Base-by-base conservation (phyloP, 164 flowering plant species). In the Santalum album region DNA sequence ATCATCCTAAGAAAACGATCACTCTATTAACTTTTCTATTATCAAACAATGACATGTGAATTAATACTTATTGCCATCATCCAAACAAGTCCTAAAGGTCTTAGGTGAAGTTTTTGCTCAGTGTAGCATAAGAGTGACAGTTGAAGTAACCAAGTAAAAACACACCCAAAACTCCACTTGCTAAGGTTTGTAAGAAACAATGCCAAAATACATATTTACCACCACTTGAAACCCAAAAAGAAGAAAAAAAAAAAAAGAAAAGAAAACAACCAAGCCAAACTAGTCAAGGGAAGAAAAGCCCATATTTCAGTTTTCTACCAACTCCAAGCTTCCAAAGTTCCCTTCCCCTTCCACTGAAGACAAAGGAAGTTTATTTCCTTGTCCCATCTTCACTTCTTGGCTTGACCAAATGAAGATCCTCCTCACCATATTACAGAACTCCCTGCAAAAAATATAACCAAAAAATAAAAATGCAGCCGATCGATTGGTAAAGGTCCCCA, bases 341-440 rank as follows among this genome's bases (percentile, higher is more conserved):
- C 59, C 85, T 35, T 75, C 84, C 51, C 58, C 69, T 25, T 71
- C 76, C 1, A 58, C 19, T 2, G 76, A 62, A 15, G 73, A 64
- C 38, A 60, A 24, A 6, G 72, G 77, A 21, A 72, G 65, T 64
- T 73, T 81, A 61, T 55, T 65, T 45, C 71, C 77, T 17, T 79
- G 48, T 14, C 63, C 73, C 83, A 82, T 72, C 74, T 81, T 88
- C 61, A 84, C 84, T 12, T 88, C 94, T 73, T 83, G 83, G 65
- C 82, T 83, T 7, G 86, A 78, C 53, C 82, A 83, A n/a, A 92
- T 92, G 51, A 74, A 73, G 34, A 92, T 88, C 60, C 80, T 79
- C 54, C 60, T 80, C 29, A 75, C 96, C 81, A 86, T 86, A 70
- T 73, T 78, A 59, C 95, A 77, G 73, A 92, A 92, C 58, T 92